Evolutionary conservation across 345 rosid species (phyloP).

Genomic region (Rhizophora mangle): DNA sequence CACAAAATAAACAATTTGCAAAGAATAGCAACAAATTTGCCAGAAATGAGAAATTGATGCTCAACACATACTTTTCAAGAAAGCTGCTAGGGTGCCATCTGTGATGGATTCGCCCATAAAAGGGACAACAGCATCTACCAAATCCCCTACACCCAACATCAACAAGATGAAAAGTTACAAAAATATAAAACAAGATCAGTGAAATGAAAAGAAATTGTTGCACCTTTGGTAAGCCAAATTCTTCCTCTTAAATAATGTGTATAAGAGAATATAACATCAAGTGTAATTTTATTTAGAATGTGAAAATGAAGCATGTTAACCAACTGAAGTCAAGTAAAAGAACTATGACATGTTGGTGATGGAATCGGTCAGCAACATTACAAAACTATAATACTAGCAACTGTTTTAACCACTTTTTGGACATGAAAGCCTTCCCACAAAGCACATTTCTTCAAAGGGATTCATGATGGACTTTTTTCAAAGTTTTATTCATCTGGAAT

Average conservation of each 20-base stretch:
- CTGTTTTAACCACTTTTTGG: too few species aligned
- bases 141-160: slow-evolving; percentile 40
- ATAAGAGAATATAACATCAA: not conserved
- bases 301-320: not conserved
- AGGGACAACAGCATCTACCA: slow-evolving; percentile 77
- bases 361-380: too few species aligned
- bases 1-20: slow-evolving; percentile 1
- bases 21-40: not conserved
- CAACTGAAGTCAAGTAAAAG: not conserved
- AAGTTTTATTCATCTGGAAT: not conserved
- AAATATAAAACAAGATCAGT: not conserved
- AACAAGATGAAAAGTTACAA: not conserved
- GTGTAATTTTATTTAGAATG: not conserved
- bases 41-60: not conserved
- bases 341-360: too few species aligned
- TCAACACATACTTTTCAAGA: slow-evolving; percentile 62
- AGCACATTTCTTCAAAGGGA: not conserved
- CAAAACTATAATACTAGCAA: too few species aligned
- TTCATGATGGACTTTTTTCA: too few species aligned
- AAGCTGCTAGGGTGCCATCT: slow-evolving; percentile 71
- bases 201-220: not conserved
- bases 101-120: slow-evolving; percentile 87
- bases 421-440: not conserved
- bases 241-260: not conserved
- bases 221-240: not conserved